Percentiles rank a stretch among this genome's conserved stretches.
These are phyloP conservation scores for Starmerella powellii DNA, from an alignment of 805 yeast species.

Conservation along the genomic window DNA sequence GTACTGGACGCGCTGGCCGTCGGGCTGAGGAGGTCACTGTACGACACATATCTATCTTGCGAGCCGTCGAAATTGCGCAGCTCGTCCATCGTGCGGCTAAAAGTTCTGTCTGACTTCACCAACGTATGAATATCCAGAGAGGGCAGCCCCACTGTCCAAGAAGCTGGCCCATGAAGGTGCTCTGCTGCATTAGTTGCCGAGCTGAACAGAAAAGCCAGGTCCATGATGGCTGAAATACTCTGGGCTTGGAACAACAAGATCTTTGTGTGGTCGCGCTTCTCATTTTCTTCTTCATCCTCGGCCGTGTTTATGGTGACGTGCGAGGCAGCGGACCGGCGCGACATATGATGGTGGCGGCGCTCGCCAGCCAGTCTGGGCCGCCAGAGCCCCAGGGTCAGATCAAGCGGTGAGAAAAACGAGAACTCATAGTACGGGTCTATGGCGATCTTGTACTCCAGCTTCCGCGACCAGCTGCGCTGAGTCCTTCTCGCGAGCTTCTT, in stretches of 20 bases:
- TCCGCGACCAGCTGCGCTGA: constrained; percentile 19
- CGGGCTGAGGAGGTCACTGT: constrained; percentile 11
- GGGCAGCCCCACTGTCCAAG: constrained; percentile 6
- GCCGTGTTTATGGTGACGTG: background rate
- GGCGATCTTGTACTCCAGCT: constrained; percentile 22
- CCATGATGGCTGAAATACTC: constrained; percentile 9
- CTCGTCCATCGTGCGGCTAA: background rate
- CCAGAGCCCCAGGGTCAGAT: constrained; percentile 54
- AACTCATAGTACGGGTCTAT: constrained; percentile 30
- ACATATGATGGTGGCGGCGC: background rate
- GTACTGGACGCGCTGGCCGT: constrained; percentile 12
- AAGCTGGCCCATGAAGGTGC: background rate
- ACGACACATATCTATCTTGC: constrained; percentile 3
- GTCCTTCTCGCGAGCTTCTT: constrained; percentile 15
- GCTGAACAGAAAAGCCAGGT: constrained; percentile 10
- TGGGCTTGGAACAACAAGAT: constrained; percentile 14
- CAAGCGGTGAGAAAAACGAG: constrained; percentile 51
- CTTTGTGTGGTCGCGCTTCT: background rate
- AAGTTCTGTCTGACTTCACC: background rate
- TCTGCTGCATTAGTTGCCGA: constrained; percentile 8
- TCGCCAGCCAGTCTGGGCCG: constrained; percentile 6
- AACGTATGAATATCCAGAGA: constrained; percentile 5
- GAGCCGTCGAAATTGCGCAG: background rate
- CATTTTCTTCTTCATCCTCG: background rate
- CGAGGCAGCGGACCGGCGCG: background rate